These are phyloP conservation scores for Inonotus hispidus DNA, from an alignment of 1,284 basidiomycete genomes.

Conservation along the genomic window DNA sequence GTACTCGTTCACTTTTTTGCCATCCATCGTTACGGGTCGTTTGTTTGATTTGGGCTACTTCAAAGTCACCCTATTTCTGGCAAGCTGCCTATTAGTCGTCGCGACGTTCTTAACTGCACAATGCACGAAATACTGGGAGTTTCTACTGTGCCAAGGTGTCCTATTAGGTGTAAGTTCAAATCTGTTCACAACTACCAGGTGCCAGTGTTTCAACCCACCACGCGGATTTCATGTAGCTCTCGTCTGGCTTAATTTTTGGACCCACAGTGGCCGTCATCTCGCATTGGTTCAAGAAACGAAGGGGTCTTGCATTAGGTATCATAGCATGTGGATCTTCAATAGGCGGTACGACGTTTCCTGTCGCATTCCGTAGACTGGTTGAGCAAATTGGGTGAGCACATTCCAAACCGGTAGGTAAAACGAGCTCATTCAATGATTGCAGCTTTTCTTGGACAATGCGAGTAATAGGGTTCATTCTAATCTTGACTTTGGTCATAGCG, in stretches of 20 bases:
- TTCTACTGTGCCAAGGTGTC: constrained; percentile 51
- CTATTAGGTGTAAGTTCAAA: constrained; percentile 37
- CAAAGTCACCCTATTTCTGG: constrained; percentile 37
- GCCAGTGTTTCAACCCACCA: no score
- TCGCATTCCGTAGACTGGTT: constrained; percentile 39
- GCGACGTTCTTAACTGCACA: constrained; percentile 52
- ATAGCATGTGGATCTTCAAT: constrained; percentile 38
- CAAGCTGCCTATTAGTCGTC: constrained; percentile 40
- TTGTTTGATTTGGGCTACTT: constrained; percentile 59
- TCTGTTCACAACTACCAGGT: background rate
- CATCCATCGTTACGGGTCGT: constrained; percentile 39
- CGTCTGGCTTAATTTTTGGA: constrained; percentile 43
- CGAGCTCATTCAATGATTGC: background rate
- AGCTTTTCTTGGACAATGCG: constrained; percentile 29
- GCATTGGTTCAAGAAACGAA: constrained; percentile 45
- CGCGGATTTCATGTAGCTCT: constrained; percentile 26
- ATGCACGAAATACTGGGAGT: constrained; percentile 55
- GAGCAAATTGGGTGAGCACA: constrained; percentile 38
- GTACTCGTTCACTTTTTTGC: constrained; percentile 41
- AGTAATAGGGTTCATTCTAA: constrained; percentile 27
- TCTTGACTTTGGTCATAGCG: constrained; percentile 22
- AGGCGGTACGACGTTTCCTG: constrained; percentile 41
- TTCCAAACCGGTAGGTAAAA: background rate
- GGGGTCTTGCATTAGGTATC: constrained; percentile 39
- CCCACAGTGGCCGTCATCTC: constrained; percentile 42